A percentile compares a stretch with the other conserved stretches of the same genome.
Evolutionary conservation across 225 moss, liverwort and hornwort genomes (phyloP).

Genomic region (Physcomitrium patens): DNA sequence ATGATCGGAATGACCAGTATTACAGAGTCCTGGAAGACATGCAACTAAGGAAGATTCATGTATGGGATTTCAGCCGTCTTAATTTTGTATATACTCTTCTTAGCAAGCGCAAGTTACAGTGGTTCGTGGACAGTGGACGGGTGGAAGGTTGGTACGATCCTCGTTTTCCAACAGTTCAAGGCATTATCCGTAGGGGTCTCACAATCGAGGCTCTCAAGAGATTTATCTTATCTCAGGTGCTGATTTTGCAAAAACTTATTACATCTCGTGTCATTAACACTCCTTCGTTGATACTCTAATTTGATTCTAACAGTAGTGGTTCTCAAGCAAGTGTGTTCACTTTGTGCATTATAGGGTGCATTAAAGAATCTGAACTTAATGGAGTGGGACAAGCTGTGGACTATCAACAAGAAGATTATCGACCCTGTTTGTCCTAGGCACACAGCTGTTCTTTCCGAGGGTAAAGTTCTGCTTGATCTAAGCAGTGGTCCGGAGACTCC

Average conservation of each 20-base stretch:
- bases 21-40: slow-evolving; percentile 81
- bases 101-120: slow-evolving; percentile 90
- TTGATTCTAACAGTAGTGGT: background rate
- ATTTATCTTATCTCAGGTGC: slow-evolving; percentile 81
- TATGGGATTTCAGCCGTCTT: slow-evolving; percentile 91
- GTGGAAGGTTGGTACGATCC: slow-evolving; percentile 97
- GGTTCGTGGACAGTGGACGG: slow-evolving; percentile 79
- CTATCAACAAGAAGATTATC: slow-evolving; percentile 86
- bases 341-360: slow-evolving; percentile 57
- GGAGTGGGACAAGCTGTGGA: slow-evolving; percentile 97
- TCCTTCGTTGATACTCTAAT: background rate
- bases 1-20: slow-evolving; percentile 91
- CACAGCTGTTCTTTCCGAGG: slow-evolving; percentile 69
- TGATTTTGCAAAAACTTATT: background rate
- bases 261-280: background rate
- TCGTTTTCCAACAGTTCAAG: slow-evolving; percentile 84
- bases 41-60: slow-evolving; percentile 69
- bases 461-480: slow-evolving; percentile 68
- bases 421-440: slow-evolving; percentile 80
- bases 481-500: slow-evolving; percentile 68
- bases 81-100: slow-evolving; percentile 92
- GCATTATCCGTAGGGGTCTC: slow-evolving; percentile 68
- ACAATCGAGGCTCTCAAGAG: slow-evolving; percentile 79
- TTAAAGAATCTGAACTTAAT: slow-evolving; percentile 88
- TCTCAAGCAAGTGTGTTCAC: background rate